Base-by-base conservation (phyloP, 148 eudicot genomes). In the Heliosperma pusillum region DNA sequence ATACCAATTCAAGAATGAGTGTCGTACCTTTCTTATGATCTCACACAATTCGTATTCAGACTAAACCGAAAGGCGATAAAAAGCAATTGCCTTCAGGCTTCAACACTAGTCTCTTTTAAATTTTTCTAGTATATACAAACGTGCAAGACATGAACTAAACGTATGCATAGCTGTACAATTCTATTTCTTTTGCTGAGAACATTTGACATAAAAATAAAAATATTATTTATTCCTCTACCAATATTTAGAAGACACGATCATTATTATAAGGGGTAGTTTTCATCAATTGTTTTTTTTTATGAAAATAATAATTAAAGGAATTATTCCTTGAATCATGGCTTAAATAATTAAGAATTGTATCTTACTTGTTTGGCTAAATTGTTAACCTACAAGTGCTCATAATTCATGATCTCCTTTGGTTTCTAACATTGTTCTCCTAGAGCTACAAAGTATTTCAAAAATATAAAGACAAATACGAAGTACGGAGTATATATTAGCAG, bases 141-240 rank as follows among this genome's bases (percentile, higher is more conserved):
- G 69, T 65, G 69, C 69, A 30, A 65, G 4, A 65, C 69, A 65
- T 65, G 69, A 65, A 65, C 45, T 16, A 33, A 50, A 50, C n/a
- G 5, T 30, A 17, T 30, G 69, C 69, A 65, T 10, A 30, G 69
- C 17, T 65, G 45, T 65, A 60, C 29, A 27, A 8, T 19, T 57
- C 61, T 7, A 57, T 57, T 57, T 57, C 10, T 57, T n/a, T 7
- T 56, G 60, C 60, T 56, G 60, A 7, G n/a, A 17, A 1, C 24
- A 17, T 56, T 56, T 33, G 40, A 33, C 40, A 33, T 33, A 47
- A 47, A 47, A 47, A 33, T 33, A 47, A 47, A 47, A 47, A 47
- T 0, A 47, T 47, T 50, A 50, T 50, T 50, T 50, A 50, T 50
- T 12, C 55, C 19, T 50, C 17, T 1, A 50, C 55, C 55, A 15